Base-by-base conservation (phyloP, 371 early-diverging fungal species). In the Aphelidium insulamus region DNA sequence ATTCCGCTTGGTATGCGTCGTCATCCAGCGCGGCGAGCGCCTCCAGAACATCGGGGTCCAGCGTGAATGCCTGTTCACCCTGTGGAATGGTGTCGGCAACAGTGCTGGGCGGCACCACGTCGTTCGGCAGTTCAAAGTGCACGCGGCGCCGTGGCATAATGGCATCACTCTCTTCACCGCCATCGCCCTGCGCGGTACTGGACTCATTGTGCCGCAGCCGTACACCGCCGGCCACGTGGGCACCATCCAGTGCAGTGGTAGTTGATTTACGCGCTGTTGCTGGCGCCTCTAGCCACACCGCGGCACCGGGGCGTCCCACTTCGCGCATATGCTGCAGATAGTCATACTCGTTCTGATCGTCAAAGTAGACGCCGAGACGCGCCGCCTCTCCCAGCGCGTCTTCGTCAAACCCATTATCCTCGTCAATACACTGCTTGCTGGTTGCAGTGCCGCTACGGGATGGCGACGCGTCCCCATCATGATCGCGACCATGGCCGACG, bases 11-110 rank as follows among this genome's bases (percentile, higher is more conserved):
- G 38, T 66, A 78, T 14, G 66, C 82, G 7, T 85, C 87, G 44
- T 88, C 87, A 15, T 84, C 83, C 39, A 92, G 53, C 2, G 88
- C 91, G 41, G 83, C 80, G 30, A 92, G 43, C 0, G 70, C 72
- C 55, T 87, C 84, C 37, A 86, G 72, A 35, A 88, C 48, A 32
- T 71, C 55, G 28, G 62, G 64, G 41, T 76, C 72, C 75, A 78
- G 10, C 10, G 26, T 74, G 30, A 67, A 67, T 2, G 76, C 77
- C 37, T 75, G 74, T 30, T 71, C 44, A n/a, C 77, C 77, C 9
- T 35, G 30, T 4, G 65, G 61, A 10, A 46, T n/a, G n/a, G n/a
- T n/a, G n/a, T n/a, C n/a, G n/a, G n/a, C n/a, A n/a, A n/a, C n/a
- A n/a, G n/a, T n/a, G n/a, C n/a, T n/a, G 0, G 84, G 80, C 5